Evolutionary conservation across 2,329 filamentous ascomycete genomes (phyloP).

Genomic region (Leptographium wingfieldii): DNA sequence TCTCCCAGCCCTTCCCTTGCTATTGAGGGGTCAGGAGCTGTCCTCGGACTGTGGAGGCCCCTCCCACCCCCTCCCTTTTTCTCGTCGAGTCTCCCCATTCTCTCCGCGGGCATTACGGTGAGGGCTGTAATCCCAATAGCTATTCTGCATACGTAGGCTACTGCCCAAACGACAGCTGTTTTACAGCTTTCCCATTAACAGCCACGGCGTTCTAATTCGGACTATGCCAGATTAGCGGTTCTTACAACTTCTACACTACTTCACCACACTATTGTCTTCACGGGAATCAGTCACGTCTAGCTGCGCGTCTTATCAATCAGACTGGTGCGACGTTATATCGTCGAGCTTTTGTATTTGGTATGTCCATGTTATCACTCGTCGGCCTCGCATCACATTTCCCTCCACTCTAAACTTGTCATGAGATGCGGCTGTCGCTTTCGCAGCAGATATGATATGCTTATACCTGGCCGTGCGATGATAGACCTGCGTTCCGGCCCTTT

Average conservation of each 20-base stretch:
- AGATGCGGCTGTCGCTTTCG: too few relatives aligned
- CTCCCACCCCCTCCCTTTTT: not conserved
- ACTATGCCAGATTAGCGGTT: not conserved
- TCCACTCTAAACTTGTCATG: too few relatives aligned
- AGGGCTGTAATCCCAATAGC: not conserved
- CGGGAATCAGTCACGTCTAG: too few relatives aligned
- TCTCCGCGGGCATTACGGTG: not conserved
- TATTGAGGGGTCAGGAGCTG: not conserved
- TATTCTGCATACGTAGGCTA: not conserved
- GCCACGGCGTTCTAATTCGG: not conserved
- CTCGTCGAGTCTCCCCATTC: not conserved
- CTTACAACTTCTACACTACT: not conserved
- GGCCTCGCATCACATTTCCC: too few relatives aligned
- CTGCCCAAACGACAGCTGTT: not conserved
- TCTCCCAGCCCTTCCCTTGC: not conserved
- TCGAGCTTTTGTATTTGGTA: too few relatives aligned
- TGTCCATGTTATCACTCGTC: too few relatives aligned
- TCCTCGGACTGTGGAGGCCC: not conserved
- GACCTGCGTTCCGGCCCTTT: conserved; percentile 8
- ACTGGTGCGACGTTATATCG: too few relatives aligned
- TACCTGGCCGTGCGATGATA: not conserved
- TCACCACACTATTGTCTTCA: too few relatives aligned
- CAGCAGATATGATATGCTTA: too few relatives aligned
- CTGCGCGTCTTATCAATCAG: too few relatives aligned
- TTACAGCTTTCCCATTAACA: not conserved